Evolutionary conservation across 2,329 filamentous ascomycete species (phyloP), one percentile per base, ranked within the genome.

Genomic region (Hymenoscyphus occultus): DNA sequence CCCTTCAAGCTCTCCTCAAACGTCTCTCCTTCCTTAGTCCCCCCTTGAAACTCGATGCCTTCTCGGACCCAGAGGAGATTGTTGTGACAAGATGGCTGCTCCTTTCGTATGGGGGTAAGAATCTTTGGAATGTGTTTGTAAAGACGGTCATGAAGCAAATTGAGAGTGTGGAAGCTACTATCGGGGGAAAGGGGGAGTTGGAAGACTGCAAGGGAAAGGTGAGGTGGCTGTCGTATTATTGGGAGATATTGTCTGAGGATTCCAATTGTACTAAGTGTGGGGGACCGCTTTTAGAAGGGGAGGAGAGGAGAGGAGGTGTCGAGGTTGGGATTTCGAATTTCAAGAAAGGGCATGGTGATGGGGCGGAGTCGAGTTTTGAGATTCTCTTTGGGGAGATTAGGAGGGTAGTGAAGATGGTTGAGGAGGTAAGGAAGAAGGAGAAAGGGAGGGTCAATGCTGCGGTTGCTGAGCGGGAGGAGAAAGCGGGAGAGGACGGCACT

Each of bases 181-280:
- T 39, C 12, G 19, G 9, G n/a, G 10, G 42, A 16, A 10, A 40
- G 16, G 16, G 35, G 16, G 39, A 28, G 13, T 22, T 59, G 13
- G 16, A 39, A 16, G 35, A 22, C n/a, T 5, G n/a, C 6, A 59
- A 45, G n/a, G 13, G 35, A n/a, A 6, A 19, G 12, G 10, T 6
- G 14, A 39, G 22, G 22, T 60, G 58, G 58, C 22, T 31, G 10
- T 16, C 14, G 14, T 60, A 42, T 31, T 60, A 60, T 45, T 60
- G 58, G 39, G 58, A 22, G 12, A 45, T 60, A 39, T 22, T 60
- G 22, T 5, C 7, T 10, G 56, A 57, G 10, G 58, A 60, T n/a
- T 14, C 28, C 19, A 19, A 3, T 19, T 45, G 31, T 45, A 12
- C 58, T 12, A 19, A 9, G 39, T 14, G 12, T 28, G 58, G 58